phyloP scores from a whole-genome alignment of 129 eudicot species.

The Centaurea solstitialis region DNA sequence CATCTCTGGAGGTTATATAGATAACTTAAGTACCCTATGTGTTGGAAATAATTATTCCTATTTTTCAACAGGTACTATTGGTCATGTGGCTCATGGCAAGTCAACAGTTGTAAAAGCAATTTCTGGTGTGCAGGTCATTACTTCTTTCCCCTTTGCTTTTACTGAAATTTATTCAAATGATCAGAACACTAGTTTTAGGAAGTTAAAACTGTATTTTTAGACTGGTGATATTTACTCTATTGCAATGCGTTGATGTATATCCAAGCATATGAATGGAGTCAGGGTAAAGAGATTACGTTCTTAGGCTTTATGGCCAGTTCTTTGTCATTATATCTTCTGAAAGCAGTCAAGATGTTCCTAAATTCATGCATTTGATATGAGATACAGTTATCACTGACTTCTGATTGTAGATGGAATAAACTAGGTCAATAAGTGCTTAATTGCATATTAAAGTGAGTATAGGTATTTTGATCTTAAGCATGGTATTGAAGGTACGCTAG shows the following conservation, averaged over 20 bases:
- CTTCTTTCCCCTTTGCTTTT: neutral
- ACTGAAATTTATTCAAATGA: neutral
- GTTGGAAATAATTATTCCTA: neutral
- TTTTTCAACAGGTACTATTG: conserved; percentile 69
- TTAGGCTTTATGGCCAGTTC: neutral
- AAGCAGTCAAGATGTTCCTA: neutral
- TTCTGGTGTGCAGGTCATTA: conserved; percentile 85
- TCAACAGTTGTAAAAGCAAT: conserved; percentile 97
- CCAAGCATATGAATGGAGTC: neutral
- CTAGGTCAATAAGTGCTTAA: neutral
- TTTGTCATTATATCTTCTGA: neutral
- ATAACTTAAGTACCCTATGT: neutral
- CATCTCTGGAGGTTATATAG: neutral
- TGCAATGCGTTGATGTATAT: neutral
- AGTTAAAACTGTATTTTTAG: neutral
- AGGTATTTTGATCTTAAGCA: neutral
- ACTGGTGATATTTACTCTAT: neutral
- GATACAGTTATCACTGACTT: neutral
- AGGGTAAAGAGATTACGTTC: neutral
- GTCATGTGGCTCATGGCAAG: conserved; percentile 99
- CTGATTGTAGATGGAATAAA: neutral
- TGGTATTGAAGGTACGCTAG: neutral
- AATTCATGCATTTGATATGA: neutral
- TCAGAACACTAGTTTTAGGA: neutral
- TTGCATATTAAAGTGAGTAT: neutral